Evolutionary conservation across 257 asterid species (phyloP).

Genomic region (Solanum boliviense): DNA sequence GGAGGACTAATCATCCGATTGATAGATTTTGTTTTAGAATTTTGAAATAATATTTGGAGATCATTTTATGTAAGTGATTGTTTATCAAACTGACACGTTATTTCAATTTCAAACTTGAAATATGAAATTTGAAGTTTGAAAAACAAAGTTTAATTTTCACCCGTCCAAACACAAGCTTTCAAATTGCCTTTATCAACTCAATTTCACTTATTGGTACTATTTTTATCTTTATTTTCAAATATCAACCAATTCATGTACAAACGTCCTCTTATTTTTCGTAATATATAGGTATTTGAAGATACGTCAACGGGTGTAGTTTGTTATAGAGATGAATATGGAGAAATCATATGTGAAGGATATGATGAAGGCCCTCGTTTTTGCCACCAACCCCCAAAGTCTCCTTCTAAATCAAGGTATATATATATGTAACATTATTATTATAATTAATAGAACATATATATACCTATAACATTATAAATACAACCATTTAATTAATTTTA

Average conservation of each 20-base stretch:
- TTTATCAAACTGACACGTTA: not conserved
- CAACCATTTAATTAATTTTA: not conserved
- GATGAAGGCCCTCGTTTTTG: constrained; percentile 19
- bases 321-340: constrained; percentile 17
- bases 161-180: no score
- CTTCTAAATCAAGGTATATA: not conserved
- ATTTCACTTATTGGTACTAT: not conserved
- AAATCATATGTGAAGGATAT: constrained; percentile 13
- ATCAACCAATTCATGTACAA: not conserved
- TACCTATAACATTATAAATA: not conserved
- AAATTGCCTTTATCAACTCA: not conserved
- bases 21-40: not conserved
- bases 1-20: not conserved
- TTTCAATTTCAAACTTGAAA: not conserved
- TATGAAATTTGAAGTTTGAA: not conserved
- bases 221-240: not conserved
- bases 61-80: not conserved
- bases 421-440: no score
- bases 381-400: not conserved
- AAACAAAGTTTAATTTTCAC: not conserved
- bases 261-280: not conserved
- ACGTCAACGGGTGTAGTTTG: constrained; percentile 11
- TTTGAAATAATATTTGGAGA: not conserved
- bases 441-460: not conserved
- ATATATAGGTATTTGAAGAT: constrained; percentile 17